Conservation (phyloP, 192 early-diverging fungal genomes). For the Rhizophagus clarus region DNA sequence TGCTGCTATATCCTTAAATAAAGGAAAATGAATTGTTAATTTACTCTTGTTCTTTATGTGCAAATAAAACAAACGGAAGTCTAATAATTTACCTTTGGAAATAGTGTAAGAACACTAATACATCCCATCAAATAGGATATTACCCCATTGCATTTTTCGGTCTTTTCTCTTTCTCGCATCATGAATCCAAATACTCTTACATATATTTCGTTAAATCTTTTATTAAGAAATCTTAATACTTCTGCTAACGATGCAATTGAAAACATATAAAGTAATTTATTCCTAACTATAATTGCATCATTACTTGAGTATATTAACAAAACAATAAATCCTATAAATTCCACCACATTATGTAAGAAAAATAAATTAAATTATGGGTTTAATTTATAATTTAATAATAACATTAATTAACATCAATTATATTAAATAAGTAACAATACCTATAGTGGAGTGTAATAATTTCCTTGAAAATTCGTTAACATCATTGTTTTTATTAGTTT, state of each 20-base stretch:
- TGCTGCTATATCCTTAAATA: constrained; percentile 41
- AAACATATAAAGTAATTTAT: constrained; percentile 29
- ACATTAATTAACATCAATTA: not conserved
- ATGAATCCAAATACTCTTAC: constrained; percentile 41
- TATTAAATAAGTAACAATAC: constrained; percentile 26
- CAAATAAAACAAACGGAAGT: not conserved
- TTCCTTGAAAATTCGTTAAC: constrained; percentile 50
- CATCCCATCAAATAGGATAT: constrained; percentile 46
- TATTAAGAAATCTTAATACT: constrained; percentile 40
- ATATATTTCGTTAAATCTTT: constrained; percentile 42
- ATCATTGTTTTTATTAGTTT: constrained; percentile 18
- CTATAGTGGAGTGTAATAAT: constrained; percentile 47
- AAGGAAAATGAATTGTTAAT: constrained; percentile 30
- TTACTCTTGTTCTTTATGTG: not conserved
- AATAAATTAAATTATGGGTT: not conserved
- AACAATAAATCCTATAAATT: constrained; percentile 42
- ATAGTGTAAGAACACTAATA: constrained; percentile 24
- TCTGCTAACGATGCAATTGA: constrained; percentile 36
- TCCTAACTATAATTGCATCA: constrained; percentile 31
- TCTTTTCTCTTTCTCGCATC: constrained; percentile 49
- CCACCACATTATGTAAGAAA: no score
- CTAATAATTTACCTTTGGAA: constrained; percentile 20
- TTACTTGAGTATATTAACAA: constrained; percentile 33
- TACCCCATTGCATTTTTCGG: constrained; percentile 40
- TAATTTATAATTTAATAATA: not conserved